A percentile compares a stretch with the other conserved stretches of the same genome.
Evolutionary conservation across 139 green algal genomes (phyloP).

Genomic region (Haematococcus lacustris): DNA sequence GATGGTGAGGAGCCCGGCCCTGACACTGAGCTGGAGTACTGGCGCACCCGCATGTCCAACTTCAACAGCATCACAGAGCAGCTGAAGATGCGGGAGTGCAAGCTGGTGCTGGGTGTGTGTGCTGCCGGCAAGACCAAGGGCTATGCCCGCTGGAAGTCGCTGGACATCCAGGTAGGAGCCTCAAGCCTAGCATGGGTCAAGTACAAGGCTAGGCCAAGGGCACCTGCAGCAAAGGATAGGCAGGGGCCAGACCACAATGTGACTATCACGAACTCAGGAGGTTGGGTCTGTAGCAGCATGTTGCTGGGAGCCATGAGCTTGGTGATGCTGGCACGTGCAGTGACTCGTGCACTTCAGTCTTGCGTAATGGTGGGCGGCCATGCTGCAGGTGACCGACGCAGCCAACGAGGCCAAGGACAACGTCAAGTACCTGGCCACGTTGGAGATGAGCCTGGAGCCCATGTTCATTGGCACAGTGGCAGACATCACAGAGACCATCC

Average conservation of each 20-base stretch:
- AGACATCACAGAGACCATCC: slow-evolving; percentile 69
- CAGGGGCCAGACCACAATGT: no score
- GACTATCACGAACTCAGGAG: no score
- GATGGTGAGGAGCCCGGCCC: slow-evolving; percentile 63
- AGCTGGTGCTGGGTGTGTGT: slow-evolving; percentile 67
- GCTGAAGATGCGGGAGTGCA: slow-evolving; percentile 68
- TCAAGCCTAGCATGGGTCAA: no score
- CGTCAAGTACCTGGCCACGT: slow-evolving; percentile 82
- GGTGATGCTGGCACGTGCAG: no score
- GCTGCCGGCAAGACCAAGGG: slow-evolving; percentile 42
- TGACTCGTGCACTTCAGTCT: no score
- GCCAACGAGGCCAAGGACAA: slow-evolving; percentile 89
- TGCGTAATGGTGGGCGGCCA: no score
- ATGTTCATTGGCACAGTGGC: slow-evolving; percentile 59
- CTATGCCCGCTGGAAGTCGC: slow-evolving; percentile 68
- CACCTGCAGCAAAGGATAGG: no score
- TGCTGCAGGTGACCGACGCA: slow-evolving; percentile 68
- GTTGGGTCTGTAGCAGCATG: no score
- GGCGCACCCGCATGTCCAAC: slow-evolving; percentile 69
- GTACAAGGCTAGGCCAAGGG: no score
- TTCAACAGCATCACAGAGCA: slow-evolving; percentile 81
- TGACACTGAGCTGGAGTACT: slow-evolving; percentile 84
- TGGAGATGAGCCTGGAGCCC: slow-evolving; percentile 78
- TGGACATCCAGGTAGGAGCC: slow-evolving; percentile 59
- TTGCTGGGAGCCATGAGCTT: no score